These are phyloP conservation scores for Taiwanofungus camphoratus DNA, from an alignment of 1,284 basidiomycete species.

Conservation along the genomic window DNA sequence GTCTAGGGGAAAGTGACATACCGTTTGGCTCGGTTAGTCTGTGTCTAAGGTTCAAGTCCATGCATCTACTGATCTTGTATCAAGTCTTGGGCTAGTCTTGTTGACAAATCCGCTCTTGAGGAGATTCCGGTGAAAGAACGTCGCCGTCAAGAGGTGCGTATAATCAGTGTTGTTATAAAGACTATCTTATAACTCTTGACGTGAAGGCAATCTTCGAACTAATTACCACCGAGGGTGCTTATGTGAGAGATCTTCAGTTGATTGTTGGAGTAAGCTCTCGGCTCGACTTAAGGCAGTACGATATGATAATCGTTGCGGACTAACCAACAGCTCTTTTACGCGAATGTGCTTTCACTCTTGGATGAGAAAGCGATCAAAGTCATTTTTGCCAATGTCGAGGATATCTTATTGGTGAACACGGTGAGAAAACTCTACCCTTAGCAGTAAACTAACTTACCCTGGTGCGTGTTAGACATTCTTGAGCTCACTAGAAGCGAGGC, in stretches of 20 bases:
- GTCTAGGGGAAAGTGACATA: slow-evolving; percentile 13
- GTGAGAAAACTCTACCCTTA: slow-evolving; percentile 33
- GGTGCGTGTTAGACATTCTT: slow-evolving; percentile 55
- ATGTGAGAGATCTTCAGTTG: slow-evolving; percentile 86
- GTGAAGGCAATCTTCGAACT: slow-evolving; percentile 82
- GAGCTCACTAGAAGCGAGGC: slow-evolving; percentile 84
- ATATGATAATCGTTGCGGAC: background rate
- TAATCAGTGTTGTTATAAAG: too few species aligned
- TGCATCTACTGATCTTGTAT: background rate
- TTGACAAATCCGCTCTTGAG: slow-evolving; percentile 76
- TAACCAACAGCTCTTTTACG: slow-evolving; percentile 67
- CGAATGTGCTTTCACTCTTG: slow-evolving; percentile 68
- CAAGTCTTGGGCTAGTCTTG: slow-evolving; percentile 87
- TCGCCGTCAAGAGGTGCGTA: slow-evolving; percentile 76
- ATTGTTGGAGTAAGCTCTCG: slow-evolving; percentile 70
- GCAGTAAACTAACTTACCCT: slow-evolving; percentile 7
- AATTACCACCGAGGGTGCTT: slow-evolving; percentile 81
- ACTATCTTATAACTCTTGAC: background rate
- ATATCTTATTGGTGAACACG: slow-evolving; percentile 83
- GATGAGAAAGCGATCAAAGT: slow-evolving; percentile 75
- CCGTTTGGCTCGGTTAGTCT: slow-evolving; percentile 63
- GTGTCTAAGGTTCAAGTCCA: background rate
- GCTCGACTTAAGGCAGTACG: background rate
- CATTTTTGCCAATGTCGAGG: slow-evolving; percentile 92
- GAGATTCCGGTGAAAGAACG: slow-evolving; percentile 75